phyloP scores from a whole-genome alignment of 805 yeast species.

The Ogataea degrootiae region DNA sequence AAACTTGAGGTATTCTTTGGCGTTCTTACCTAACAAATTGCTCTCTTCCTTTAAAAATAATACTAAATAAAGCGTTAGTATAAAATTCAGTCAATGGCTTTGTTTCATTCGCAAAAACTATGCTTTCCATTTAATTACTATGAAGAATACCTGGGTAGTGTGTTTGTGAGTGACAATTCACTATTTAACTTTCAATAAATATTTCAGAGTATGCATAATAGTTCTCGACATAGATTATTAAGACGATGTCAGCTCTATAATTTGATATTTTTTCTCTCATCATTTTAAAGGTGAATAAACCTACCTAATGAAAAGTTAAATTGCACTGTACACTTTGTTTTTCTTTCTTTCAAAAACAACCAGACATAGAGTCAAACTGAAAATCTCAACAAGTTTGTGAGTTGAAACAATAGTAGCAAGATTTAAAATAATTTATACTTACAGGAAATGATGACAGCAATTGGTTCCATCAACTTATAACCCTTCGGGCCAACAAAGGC shows the following conservation, averaged over 20 bases:
- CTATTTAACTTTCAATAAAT: neutral
- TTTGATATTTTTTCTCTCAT: slow-evolving; percentile 48
- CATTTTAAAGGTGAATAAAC: slow-evolving; percentile 31
- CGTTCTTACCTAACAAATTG: slow-evolving; percentile 54
- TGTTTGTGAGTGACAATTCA: no score
- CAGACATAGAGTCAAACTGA: neutral
- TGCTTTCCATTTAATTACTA: neutral
- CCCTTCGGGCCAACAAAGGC: slow-evolving; percentile 69
- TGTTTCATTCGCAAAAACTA: neutral
- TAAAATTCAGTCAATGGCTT: neutral
- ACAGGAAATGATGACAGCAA: slow-evolving; percentile 58
- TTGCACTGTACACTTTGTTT: neutral
- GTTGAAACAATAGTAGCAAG: neutral
- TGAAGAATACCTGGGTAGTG: no score
- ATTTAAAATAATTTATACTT: slow-evolving; percentile 13
- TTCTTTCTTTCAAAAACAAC: neutral
- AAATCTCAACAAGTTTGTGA: neutral
- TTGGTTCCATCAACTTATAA: slow-evolving; percentile 62
- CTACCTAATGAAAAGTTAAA: neutral
- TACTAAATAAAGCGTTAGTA: slow-evolving; percentile 34
- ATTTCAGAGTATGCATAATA: slow-evolving; percentile 42
- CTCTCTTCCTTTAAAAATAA: slow-evolving; percentile 39
- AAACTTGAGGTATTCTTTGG: slow-evolving; percentile 55
- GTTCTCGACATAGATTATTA: slow-evolving; percentile 70
- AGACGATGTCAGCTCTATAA: slow-evolving; percentile 84